phyloP scores from a whole-genome alignment of 768 basidiomycete genomes.

The Amanita fuliginea region DNA sequence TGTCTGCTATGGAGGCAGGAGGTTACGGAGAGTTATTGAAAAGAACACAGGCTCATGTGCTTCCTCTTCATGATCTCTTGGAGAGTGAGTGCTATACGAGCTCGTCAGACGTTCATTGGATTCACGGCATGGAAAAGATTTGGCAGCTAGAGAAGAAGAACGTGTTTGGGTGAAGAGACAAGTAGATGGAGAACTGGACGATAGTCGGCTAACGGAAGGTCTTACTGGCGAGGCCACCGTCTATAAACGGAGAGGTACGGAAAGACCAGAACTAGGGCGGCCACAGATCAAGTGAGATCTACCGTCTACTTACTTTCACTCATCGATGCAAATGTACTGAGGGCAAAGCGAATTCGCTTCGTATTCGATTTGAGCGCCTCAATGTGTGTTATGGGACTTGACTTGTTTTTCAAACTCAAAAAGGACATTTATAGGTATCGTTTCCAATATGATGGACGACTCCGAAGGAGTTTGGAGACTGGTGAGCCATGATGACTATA shows the following conservation, averaged over 20 bases:
- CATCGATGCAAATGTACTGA: slow-evolving; percentile 13
- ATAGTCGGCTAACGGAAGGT: slow-evolving; percentile 54
- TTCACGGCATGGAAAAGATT: slow-evolving; percentile 24
- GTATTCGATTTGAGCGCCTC: slow-evolving; percentile 63
- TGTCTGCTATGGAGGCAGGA: slow-evolving; percentile 43
- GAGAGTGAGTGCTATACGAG: slow-evolving; percentile 36
- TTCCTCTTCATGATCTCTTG: slow-evolving; percentile 46
- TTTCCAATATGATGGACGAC: slow-evolving; percentile 61
- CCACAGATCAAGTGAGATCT: slow-evolving; percentile 51
- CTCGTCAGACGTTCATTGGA: neutral
- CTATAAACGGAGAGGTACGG: slow-evolving; percentile 61
- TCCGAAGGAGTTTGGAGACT: slow-evolving; percentile 55
- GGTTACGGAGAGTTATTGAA: slow-evolving; percentile 41
- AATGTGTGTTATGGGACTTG: slow-evolving; percentile 28
- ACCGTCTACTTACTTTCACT: neutral
- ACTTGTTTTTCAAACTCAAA: neutral
- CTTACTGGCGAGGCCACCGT: slow-evolving; percentile 60
- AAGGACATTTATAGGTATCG: slow-evolving; percentile 38
- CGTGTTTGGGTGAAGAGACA: slow-evolving; percentile 64
- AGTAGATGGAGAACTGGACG: slow-evolving; percentile 62
- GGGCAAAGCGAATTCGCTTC: slow-evolving; percentile 59
- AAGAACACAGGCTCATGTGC: slow-evolving; percentile 50
- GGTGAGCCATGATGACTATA: slow-evolving; percentile 21
- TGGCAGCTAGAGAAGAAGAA: slow-evolving; percentile 59
- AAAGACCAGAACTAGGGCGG: slow-evolving; percentile 55